A percentile compares a stretch with the other conserved stretches of the same genome.
phyloP scores from a whole-genome alignment of 805 yeast genomes.

The Lachancea dasiensis region DNA sequence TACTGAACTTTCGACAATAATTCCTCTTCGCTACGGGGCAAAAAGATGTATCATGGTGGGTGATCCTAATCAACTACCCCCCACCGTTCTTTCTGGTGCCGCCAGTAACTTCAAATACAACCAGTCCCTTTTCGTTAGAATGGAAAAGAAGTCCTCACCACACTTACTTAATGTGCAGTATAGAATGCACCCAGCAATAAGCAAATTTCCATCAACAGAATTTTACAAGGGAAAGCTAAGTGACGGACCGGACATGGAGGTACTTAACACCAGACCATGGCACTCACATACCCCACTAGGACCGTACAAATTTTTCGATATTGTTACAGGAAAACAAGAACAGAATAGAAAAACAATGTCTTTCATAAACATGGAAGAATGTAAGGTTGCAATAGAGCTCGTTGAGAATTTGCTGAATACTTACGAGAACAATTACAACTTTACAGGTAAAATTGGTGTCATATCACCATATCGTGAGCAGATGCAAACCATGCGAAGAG shows the following conservation, averaged over 20 bases:
- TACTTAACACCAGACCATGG: conserved; percentile 64
- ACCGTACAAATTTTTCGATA: conserved; percentile 78
- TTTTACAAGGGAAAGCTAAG: conserved; percentile 68
- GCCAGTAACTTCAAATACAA: conserved; percentile 80
- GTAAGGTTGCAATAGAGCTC: conserved; percentile 63
- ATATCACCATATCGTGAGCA: conserved; percentile 96
- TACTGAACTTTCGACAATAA: conserved; percentile 85
- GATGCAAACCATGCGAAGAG: conserved; percentile 48
- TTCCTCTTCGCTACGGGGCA: conserved; percentile 89
- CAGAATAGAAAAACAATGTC: conserved; percentile 64
- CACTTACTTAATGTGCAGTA: conserved; percentile 84
- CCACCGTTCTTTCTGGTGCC: conserved; percentile 85
- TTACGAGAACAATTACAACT: conserved; percentile 42
- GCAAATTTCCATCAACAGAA: conserved; percentile 76
- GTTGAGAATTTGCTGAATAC: conserved; percentile 45
- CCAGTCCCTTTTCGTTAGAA: conserved; percentile 88
- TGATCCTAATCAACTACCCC: conserved; percentile 97
- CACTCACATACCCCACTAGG: conserved; percentile 50
- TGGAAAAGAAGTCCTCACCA: conserved; percentile 62
- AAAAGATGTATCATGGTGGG: conserved; percentile 93
- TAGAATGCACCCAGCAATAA: conserved; percentile 95
- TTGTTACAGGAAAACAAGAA: conserved; percentile 56
- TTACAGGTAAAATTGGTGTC: conserved; percentile 74
- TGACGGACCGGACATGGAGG: conserved; percentile 74
- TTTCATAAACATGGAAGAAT: conserved; percentile 64